phyloP scores from a whole-genome alignment of 176 grass and related monocot genomes.

The Triticum turgidum region DNA sequence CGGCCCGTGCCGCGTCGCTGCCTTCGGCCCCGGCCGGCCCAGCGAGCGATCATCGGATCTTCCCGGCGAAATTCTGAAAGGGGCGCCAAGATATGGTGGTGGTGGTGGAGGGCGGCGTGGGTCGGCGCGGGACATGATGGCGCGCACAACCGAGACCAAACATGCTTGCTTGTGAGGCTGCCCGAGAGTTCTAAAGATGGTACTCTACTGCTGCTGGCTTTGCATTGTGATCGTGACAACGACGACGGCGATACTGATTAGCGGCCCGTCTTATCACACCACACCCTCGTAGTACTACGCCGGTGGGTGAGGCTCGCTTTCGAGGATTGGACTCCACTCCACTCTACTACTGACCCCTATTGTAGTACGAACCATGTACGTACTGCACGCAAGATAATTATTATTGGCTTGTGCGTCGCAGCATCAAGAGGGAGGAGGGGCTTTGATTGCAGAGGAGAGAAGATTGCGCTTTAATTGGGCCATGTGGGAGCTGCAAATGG shows the following conservation, averaged over 20 bases:
- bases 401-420: constrained; percentile 24
- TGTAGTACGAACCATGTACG: not conserved
- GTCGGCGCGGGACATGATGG: constrained; percentile 48
- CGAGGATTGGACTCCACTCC: constrained; percentile 31
- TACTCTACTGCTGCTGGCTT: not conserved
- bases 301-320: constrained; percentile 35
- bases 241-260: constrained; percentile 11
- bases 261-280: constrained; percentile 30
- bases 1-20: constrained; percentile 2
- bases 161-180: not conserved
- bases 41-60: constrained; percentile 20
- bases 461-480: constrained; percentile 47
- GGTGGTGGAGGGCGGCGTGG: constrained; percentile 1
- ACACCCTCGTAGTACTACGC: constrained; percentile 14
- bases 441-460: constrained; percentile 29
- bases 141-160: constrained; percentile 3
- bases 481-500: constrained; percentile 38
- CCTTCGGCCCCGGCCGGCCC: constrained; percentile 15
- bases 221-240: constrained; percentile 18
- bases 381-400: not conserved
- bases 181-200: not conserved
- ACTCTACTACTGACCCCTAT: constrained; percentile 19
- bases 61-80: constrained; percentile 23
- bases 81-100: constrained; percentile 27
- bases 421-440: constrained; percentile 15